These are phyloP conservation scores for Talaromyces thailandensis DNA, from an alignment of 495 filamentous ascomycete genomes.

Conservation along the genomic window DNA sequence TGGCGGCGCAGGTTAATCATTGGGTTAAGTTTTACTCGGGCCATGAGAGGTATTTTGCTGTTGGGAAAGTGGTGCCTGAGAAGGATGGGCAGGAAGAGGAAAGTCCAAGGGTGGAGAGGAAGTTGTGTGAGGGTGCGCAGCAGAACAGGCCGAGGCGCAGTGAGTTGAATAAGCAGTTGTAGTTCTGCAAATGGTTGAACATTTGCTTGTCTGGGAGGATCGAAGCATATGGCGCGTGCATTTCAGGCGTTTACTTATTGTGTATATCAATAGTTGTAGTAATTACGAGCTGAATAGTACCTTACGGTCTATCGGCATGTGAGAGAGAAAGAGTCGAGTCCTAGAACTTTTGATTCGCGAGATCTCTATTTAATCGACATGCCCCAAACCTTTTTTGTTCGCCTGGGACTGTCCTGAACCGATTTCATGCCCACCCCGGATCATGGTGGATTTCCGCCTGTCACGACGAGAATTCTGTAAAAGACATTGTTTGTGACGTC, in stretches of 20 bases:
- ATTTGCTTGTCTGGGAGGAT: not conserved
- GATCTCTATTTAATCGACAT: conserved; percentile 2
- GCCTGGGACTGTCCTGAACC: not conserved
- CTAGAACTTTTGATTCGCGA: not conserved
- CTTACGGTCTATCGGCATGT: not conserved
- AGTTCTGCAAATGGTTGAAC: not conserved
- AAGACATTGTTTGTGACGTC: not conserved
- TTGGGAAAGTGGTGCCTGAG: conserved; percentile 49
- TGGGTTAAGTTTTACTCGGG: conserved; percentile 64
- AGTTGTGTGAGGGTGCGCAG: conserved; percentile 38
- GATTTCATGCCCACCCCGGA: conserved; percentile 2
- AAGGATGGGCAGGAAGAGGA: conserved; percentile 20
- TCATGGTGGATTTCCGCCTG: not conserved
- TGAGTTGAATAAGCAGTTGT: conserved; percentile 6
- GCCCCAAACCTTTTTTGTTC: not conserved
- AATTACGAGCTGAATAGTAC: not conserved
- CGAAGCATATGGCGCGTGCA: not conserved
- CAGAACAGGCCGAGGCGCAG: conserved; percentile 23
- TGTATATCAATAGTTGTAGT: not conserved
- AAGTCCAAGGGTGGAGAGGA: conserved; percentile 24
- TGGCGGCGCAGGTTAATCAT: conserved; percentile 32
- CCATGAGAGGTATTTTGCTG: conserved; percentile 64
- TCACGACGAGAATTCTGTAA: not conserved
- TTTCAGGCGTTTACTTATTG: not conserved
- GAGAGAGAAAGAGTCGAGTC: not conserved